phyloP scores from a whole-genome alignment of 1,284 basidiomycete genomes.

The Marasmius sp. region DNA sequence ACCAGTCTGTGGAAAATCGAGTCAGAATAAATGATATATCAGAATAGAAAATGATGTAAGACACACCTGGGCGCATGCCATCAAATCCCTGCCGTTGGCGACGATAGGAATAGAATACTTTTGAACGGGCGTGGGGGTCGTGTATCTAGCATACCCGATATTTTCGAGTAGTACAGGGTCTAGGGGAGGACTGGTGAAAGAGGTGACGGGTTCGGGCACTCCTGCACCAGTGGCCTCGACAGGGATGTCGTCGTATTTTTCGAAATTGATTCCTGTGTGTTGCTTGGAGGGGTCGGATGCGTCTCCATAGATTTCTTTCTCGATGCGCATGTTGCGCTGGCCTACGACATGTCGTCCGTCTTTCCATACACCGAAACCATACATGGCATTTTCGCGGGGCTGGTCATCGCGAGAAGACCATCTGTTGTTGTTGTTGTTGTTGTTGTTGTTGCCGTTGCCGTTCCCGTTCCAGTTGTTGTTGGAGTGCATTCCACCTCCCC shows the following conservation, averaged over 20 bases:
- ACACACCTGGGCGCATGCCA: slow-evolving; percentile 94
- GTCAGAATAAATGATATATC: slow-evolving; percentile 19
- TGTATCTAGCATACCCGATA: slow-evolving; percentile 91
- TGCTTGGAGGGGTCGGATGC: slow-evolving; percentile 80
- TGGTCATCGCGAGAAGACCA: slow-evolving; percentile 8
- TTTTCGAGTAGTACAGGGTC: slow-evolving; percentile 95
- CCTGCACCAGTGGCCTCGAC: slow-evolving; percentile 97
- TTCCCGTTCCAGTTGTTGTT: slow-evolving; percentile 36
- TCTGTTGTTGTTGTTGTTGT: slow-evolving; percentile 12
- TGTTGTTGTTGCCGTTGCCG: slow-evolving; percentile 42
- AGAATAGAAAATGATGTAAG: slow-evolving; percentile 8
- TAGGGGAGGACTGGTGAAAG: slow-evolving; percentile 89
- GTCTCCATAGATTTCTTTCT: slow-evolving; percentile 97
- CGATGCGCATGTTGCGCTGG: slow-evolving; percentile 79
- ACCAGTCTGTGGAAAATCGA: slow-evolving; percentile 70
- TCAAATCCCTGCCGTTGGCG: slow-evolving; percentile 87
- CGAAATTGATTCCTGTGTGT: slow-evolving; percentile 99
- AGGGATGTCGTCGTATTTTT: slow-evolving; percentile 99
- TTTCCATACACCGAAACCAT: slow-evolving; percentile 84
- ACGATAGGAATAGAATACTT: slow-evolving; percentile 99
- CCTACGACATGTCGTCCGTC: slow-evolving; percentile 88
- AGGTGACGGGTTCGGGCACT: slow-evolving; percentile 90
- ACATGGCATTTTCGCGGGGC: slow-evolving; percentile 43
- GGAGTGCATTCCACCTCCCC: slow-evolving; percentile 45
- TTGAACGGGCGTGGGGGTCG: slow-evolving; percentile 96